Conservation (phyloP, 345 rosid genomes). For the Eutrema yunnanense region DNA sequence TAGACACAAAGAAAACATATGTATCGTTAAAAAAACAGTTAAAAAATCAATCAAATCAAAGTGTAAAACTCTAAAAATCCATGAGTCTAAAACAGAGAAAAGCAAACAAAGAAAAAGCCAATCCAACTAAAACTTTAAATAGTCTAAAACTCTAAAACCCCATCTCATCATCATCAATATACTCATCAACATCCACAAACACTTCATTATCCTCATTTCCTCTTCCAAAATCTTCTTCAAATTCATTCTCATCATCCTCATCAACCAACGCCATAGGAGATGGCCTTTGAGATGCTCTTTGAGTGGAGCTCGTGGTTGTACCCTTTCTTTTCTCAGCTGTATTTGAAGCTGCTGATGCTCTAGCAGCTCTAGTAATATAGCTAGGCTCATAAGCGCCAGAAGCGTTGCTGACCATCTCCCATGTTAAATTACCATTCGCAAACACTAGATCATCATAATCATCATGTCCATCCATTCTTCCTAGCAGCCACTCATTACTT, state of each 20-base stretch:
- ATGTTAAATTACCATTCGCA: too few relatives aligned
- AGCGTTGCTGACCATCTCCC: too few relatives aligned
- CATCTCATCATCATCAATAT: background rate
- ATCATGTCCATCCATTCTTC: too few relatives aligned
- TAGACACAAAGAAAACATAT: too few relatives aligned
- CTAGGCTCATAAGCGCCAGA: background rate
- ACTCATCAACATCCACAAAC: background rate
- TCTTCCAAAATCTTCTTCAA: background rate
- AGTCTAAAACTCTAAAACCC: too few relatives aligned
- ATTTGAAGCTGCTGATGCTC: background rate
- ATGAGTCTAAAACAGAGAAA: too few relatives aligned
- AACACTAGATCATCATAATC: too few relatives aligned
- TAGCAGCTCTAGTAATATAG: background rate
- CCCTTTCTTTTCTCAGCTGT: background rate
- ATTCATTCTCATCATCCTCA: background rate
- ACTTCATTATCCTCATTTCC: background rate
- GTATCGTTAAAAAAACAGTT: too few relatives aligned
- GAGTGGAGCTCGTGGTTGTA: background rate
- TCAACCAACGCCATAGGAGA: background rate
- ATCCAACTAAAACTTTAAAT: too few relatives aligned
- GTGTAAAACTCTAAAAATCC: too few relatives aligned
- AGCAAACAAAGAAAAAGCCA: too few relatives aligned
- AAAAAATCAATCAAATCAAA: too few relatives aligned
- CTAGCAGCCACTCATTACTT: background rate
- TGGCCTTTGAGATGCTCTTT: background rate